phyloP scores from a whole-genome alignment of 768 basidiomycete species.

The Amanita rimosa region DNA sequence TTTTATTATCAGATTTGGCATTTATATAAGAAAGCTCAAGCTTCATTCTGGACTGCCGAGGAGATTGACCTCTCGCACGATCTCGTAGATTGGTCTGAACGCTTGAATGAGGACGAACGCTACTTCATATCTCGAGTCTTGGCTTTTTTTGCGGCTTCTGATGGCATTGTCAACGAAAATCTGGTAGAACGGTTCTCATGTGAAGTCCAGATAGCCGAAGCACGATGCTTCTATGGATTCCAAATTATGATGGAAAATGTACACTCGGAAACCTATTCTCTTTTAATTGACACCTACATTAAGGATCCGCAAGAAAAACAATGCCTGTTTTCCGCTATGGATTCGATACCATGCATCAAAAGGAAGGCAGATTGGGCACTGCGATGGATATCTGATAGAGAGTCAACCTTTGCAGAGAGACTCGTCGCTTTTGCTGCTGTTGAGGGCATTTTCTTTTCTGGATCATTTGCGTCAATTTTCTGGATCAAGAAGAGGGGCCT shows the following conservation, averaged over 20 bases:
- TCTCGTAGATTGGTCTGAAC: constrained; percentile 77
- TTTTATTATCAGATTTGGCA: constrained; percentile 72
- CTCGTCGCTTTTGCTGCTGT: constrained; percentile 94
- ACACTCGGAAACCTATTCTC: constrained; percentile 95
- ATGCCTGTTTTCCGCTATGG: constrained; percentile 84
- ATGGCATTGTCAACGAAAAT: constrained; percentile 97
- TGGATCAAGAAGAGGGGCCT: constrained; percentile 98
- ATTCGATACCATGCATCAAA: constrained; percentile 87
- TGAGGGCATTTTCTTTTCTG: constrained; percentile 97
- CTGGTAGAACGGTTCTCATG: constrained; percentile 89
- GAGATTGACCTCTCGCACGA: constrained; percentile 92
- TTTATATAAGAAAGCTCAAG: constrained; percentile 95
- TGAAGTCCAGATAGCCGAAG: constrained; percentile 91
- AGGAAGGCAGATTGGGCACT: constrained; percentile 95
- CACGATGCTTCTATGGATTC: constrained; percentile 96
- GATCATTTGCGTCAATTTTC: constrained; percentile 90
- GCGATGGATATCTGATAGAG: constrained; percentile 77
- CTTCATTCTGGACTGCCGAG: constrained; percentile 92
- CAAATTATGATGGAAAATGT: constrained; percentile 99
- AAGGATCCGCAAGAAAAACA: constrained; percentile 69
- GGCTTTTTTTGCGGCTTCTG: constrained; percentile 95
- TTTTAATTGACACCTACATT: constrained; percentile 95
- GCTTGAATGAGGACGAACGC: constrained; percentile 77
- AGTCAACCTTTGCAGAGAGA: constrained; percentile 80
- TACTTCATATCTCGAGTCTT: constrained; percentile 92